These are phyloP conservation scores for Candida argentea DNA, from an alignment of 805 yeast genomes.

Conservation along the genomic window DNA sequence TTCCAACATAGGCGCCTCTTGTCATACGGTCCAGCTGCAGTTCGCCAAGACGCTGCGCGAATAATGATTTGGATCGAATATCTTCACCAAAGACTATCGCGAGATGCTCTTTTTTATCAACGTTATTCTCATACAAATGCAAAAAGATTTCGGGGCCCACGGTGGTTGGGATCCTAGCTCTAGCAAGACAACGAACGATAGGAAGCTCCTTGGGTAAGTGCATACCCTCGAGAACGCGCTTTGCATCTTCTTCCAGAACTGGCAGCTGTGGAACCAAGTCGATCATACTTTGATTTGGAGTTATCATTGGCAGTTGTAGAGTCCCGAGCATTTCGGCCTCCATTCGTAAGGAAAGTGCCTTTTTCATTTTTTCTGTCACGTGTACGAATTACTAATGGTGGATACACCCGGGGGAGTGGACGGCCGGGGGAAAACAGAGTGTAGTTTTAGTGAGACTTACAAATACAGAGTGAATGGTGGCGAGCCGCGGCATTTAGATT, in stretches of 20 bases:
- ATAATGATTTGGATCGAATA: conserved; percentile 69
- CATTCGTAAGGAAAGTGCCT: background rate
- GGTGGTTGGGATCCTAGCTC: conserved; percentile 96
- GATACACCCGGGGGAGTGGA: no score
- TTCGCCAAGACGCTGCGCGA: conserved; percentile 51
- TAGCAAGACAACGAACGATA: conserved; percentile 72
- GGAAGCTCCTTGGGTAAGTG: conserved; percentile 55
- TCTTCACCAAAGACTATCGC: conserved; percentile 96
- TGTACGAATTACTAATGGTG: no score
- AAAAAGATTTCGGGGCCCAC: conserved; percentile 89
- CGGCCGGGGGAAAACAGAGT: no score
- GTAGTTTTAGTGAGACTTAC: no score
- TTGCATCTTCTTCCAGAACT: conserved; percentile 4
- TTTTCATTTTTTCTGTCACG: background rate
- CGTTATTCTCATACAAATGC: conserved; percentile 77
- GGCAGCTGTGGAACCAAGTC: conserved; percentile 2
- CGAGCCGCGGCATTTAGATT: no score
- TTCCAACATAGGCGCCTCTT: conserved; percentile 95
- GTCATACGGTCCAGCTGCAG: conserved; percentile 92
- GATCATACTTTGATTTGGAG: conserved; percentile 2
- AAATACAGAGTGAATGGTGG: no score
- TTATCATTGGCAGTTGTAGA: conserved; percentile 4
- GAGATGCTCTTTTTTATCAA: conserved; percentile 87
- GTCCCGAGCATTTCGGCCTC: background rate
- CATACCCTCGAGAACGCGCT: conserved; percentile 18